A percentile compares a stretch with the other conserved stretches of the same genome.
Conservation (phyloP, 2,329 filamentous ascomycete genomes). For the Paecilomyces formosus region DNA sequence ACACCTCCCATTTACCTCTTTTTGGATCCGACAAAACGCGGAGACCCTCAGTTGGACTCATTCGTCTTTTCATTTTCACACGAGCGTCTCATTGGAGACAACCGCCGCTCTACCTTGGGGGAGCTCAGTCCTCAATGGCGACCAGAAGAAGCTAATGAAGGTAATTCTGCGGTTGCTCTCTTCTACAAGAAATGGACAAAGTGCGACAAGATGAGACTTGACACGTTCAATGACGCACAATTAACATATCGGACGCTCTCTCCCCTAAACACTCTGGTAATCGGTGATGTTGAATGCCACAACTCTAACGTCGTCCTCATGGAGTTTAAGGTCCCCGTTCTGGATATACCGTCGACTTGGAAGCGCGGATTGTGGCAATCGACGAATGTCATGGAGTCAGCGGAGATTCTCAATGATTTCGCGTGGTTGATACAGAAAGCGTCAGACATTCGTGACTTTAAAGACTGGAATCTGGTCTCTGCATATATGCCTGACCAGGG, state of each 20-base stretch:
- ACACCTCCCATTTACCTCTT: conserved; percentile 46
- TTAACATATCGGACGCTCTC: conserved; percentile 15
- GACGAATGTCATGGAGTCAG: conserved; percentile 18
- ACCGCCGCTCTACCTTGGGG: conserved; percentile 40
- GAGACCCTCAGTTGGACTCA: conserved; percentile 39
- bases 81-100: conserved; percentile 38
- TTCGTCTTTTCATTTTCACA: conserved; percentile 52
- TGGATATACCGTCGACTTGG: conserved; percentile 10
- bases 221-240: conserved; percentile 9
- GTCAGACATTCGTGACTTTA: conserved; percentile 15
- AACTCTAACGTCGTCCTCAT: conserved; percentile 24
- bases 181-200: conserved; percentile 23
- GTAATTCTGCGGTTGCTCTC: conserved; percentile 14
- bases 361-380: conserved; percentile 17
- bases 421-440: conserved; percentile 27
- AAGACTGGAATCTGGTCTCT: conserved; percentile 18
- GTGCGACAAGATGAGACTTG: conserved; percentile 14
- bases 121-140: conserved; percentile 41
- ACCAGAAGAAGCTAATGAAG: conserved; percentile 19
- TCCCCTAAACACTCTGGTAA: conserved; percentile 6
- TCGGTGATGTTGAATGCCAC: conserved; percentile 18
- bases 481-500: conserved; percentile 4
- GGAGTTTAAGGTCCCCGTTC: conserved; percentile 15
- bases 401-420: conserved; percentile 15
- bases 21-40: conserved; percentile 47